Conservation (phyloP, 2,329 filamentous ascomycete species). For the Alternaria alternata region DNA sequence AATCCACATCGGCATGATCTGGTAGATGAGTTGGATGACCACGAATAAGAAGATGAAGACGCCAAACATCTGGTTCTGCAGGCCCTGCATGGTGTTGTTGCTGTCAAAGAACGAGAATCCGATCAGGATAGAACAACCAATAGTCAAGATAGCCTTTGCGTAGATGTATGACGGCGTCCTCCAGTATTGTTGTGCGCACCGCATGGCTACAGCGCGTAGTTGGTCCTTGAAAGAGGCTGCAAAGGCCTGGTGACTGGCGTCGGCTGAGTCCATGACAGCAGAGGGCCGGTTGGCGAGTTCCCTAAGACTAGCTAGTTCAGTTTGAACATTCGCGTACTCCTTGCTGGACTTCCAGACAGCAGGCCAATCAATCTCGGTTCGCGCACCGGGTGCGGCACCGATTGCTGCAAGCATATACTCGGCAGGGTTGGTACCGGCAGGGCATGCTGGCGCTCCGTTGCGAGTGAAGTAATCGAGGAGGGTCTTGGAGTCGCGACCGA, state of each 20-base stretch:
- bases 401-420: slow-evolving; percentile 66
- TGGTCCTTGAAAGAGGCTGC: slow-evolving; percentile 51
- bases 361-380: slow-evolving; percentile 61
- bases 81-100: slow-evolving; percentile 50
- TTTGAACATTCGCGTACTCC: slow-evolving; percentile 38
- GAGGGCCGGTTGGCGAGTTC: slow-evolving; percentile 41
- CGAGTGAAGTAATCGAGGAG: not conserved
- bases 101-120: slow-evolving; percentile 55
- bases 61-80: slow-evolving; percentile 58
- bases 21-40: slow-evolving; percentile 45
- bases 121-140: slow-evolving; percentile 43
- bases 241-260: slow-evolving; percentile 56
- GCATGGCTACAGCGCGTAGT: slow-evolving; percentile 49
- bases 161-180: slow-evolving; percentile 56
- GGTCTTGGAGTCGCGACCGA: not conserved
- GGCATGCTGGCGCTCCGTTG: not conserved
- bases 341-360: slow-evolving; percentile 50
- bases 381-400: slow-evolving; percentile 59
- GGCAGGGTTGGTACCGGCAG: not conserved
- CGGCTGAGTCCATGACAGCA: slow-evolving; percentile 50
- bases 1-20: slow-evolving; percentile 67
- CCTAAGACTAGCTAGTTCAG: slow-evolving; percentile 52
- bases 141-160: slow-evolving; percentile 41
- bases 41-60: slow-evolving; percentile 61
- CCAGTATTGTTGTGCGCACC: slow-evolving; percentile 58